A percentile compares a stretch with the other conserved stretches of the same genome.
These are phyloP conservation scores for Asterochloris erici DNA, from an alignment of 139 green algal genomes.

Conservation along the genomic window DNA sequence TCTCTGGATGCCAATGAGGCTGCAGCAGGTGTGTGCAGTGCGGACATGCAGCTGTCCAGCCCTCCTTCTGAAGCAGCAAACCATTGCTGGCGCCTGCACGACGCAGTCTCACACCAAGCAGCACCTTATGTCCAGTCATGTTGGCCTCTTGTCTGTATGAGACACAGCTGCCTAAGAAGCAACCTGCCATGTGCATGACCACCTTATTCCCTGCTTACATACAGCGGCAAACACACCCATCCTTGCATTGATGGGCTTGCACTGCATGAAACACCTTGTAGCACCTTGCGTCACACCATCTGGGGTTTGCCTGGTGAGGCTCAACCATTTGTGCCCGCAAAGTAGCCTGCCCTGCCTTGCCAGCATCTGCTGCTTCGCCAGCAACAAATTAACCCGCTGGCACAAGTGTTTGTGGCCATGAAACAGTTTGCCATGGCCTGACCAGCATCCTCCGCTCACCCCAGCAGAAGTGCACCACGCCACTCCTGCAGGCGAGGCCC, in stretches of 20 bases:
- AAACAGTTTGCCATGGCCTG: not conserved
- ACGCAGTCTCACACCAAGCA: not conserved
- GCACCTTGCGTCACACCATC: no score
- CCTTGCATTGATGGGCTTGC: no score
- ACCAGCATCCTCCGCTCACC: not conserved
- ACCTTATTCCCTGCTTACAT: not conserved
- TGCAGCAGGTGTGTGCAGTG: conserved; percentile 25
- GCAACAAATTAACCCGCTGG: no score
- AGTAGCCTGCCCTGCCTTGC: not conserved
- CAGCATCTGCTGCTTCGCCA: not conserved
- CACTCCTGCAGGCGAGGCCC: conserved; percentile 34
- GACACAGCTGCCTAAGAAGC: not conserved
- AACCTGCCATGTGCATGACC: not conserved
- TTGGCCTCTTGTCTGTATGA: not conserved
- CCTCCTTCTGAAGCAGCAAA: not conserved
- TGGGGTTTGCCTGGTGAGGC: not conserved
- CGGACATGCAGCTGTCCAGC: not conserved
- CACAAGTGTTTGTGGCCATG: not conserved
- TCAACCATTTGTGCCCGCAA: not conserved
- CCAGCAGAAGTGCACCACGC: no score
- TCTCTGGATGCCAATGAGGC: conserved; percentile 61
- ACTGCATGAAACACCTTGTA: no score
- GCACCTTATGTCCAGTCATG: not conserved
- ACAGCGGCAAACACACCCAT: not conserved
- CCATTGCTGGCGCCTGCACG: not conserved